Evolutionary conservation across 495 filamentous ascomycete genomes (phyloP).

Genomic region (Chlorociboria aeruginascens): DNA sequence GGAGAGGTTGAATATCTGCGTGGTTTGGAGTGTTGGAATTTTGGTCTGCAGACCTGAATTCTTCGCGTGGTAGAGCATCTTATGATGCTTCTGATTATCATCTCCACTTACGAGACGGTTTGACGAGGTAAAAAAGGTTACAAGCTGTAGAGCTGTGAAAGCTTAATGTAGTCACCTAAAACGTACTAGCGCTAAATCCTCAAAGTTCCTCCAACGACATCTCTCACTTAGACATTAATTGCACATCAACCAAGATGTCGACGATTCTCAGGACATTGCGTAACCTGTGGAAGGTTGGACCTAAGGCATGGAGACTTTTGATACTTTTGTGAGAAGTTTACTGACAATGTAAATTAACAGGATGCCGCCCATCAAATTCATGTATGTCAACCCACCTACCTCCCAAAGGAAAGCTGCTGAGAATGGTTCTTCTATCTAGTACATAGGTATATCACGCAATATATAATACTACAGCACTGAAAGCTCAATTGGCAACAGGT

Average conservation of each 20-base stretch:
- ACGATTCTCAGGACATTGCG: slow-evolving; percentile 74
- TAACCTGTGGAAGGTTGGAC: slow-evolving; percentile 74
- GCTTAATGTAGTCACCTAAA: not conserved
- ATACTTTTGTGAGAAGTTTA: not conserved
- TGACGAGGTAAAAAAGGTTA: not conserved
- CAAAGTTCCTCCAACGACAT: slow-evolving; percentile 5
- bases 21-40: slow-evolving; percentile 5
- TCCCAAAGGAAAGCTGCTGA: slow-evolving; percentile 7
- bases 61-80: slow-evolving; percentile 16
- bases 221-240: slow-evolving; percentile 16
- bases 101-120: slow-evolving; percentile 3
- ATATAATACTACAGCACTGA: not conserved
- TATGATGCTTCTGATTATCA: slow-evolving; percentile 17
- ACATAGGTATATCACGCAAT: slow-evolving; percentile 9
- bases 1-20: slow-evolving; percentile 25
- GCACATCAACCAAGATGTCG: slow-evolving; percentile 55
- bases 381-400: slow-evolving; percentile 40
- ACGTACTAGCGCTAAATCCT: slow-evolving; percentile 9
- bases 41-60: slow-evolving; percentile 10
- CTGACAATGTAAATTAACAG: slow-evolving; percentile 31
- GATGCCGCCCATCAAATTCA: slow-evolving; percentile 87
- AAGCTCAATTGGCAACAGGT: slow-evolving; percentile 44
- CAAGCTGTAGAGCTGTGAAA: slow-evolving; percentile 1
- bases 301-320: slow-evolving; percentile 51
- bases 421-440: slow-evolving; percentile 8